These are phyloP conservation scores for Phytophthora gonapodyides DNA, from an alignment of 352 stramenopile species.

Conservation along the genomic window DNA sequence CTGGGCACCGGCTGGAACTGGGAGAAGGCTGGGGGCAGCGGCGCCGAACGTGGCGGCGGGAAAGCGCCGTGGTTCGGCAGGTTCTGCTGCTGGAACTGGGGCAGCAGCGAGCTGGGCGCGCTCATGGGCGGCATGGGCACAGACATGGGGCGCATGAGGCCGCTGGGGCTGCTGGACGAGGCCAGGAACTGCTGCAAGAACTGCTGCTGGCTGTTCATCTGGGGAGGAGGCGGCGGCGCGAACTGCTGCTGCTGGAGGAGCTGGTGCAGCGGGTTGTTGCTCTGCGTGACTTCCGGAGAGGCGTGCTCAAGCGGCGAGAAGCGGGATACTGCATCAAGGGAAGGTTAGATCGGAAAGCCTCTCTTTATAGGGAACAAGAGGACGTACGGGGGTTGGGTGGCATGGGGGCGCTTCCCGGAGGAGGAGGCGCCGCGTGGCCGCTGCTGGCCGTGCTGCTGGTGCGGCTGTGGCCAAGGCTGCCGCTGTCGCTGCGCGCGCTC, in stretches of 20 bases:
- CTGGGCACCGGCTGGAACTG: constrained; percentile 48
- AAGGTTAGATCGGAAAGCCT: no score
- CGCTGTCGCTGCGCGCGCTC: constrained; percentile 41
- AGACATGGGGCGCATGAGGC: constrained; percentile 40
- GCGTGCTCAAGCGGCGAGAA: constrained; percentile 60
- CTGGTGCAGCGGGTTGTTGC: constrained; percentile 64
- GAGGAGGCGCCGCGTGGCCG: constrained; percentile 23
- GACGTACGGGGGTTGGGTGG: constrained; percentile 26
- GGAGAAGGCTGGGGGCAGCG: constrained; percentile 34
- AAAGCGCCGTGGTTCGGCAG: constrained; percentile 33
- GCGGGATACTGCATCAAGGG: no score
- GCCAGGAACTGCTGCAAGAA: constrained; percentile 65
- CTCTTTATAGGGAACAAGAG: constrained; percentile 4
- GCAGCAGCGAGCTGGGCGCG: constrained; percentile 33
- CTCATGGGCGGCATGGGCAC: constrained; percentile 39
- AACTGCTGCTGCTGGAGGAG: constrained; percentile 63
- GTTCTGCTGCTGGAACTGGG: constrained; percentile 37
- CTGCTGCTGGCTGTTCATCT: constrained; percentile 44
- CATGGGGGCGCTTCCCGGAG: constrained; percentile 37
- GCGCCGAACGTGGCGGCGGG: constrained; percentile 30
- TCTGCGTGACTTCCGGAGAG: constrained; percentile 71
- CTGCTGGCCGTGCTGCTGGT: constrained; percentile 52
- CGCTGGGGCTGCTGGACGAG: constrained; percentile 38
- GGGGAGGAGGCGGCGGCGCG: constrained; percentile 29
- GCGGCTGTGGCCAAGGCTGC: constrained; percentile 44